Evolutionary conservation across 805 yeast genomes (phyloP).

Genomic region (Peterozyma toletana): DNA sequence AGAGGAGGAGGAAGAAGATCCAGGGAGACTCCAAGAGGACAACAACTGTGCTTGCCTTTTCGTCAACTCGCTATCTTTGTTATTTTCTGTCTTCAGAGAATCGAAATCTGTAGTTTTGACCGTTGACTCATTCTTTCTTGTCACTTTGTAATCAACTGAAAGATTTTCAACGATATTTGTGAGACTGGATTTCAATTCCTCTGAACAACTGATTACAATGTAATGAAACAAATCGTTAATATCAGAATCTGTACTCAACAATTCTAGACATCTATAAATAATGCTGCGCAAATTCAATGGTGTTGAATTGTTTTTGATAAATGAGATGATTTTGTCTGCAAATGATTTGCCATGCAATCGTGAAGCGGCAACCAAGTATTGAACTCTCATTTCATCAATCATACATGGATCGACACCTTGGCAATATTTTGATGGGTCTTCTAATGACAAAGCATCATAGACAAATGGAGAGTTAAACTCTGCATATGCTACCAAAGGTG

Average conservation of each 20-base stretch:
- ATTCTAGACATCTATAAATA: slow-evolving; percentile 7
- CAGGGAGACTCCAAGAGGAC: too few relatives aligned
- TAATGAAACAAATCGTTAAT: background rate
- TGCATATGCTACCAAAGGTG: slow-evolving; percentile 3
- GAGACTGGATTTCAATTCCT: background rate
- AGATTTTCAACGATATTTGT: too few relatives aligned
- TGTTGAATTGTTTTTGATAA: slow-evolving; percentile 4
- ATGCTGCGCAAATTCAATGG: slow-evolving; percentile 7
- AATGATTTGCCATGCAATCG: slow-evolving; percentile 9
- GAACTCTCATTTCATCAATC: slow-evolving; percentile 16
- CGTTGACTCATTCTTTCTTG: too few relatives aligned
- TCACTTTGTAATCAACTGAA: too few relatives aligned
- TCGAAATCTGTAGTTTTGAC: too few relatives aligned
- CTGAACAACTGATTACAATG: slow-evolving; percentile 1
- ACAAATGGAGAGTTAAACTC: background rate
- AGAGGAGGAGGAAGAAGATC: too few relatives aligned
- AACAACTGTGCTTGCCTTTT: too few relatives aligned
- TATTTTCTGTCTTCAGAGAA: slow-evolving; percentile 9
- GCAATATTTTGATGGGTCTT: slow-evolving; percentile 12
- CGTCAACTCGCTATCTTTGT: slow-evolving; percentile 11
- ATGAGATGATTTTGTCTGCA: background rate
- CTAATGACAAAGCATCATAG: slow-evolving; percentile 5
- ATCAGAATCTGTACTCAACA: slow-evolving; percentile 6
- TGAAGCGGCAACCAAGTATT: slow-evolving; percentile 17
- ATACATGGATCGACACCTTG: slow-evolving; percentile 11